Base-by-base conservation (phyloP, 345 rosid genomes). In the Gossypium australe region DNA sequence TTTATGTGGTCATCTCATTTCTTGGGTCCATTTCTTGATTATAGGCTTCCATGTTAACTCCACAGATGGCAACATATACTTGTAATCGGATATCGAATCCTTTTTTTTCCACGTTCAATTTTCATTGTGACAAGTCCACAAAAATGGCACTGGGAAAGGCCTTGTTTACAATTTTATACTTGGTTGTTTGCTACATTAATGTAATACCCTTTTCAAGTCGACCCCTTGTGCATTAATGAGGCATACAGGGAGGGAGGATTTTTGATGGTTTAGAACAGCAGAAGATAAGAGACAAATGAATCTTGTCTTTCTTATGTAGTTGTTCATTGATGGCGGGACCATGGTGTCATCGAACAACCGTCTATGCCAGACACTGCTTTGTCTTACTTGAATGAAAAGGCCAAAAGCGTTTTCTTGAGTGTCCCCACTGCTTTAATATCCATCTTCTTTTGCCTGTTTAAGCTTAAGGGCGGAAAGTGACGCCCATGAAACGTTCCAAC, bases 311-410 rank as follows among this genome's bases (percentile, higher is more conserved):
- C 56, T 51, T 71, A 0, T 64, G 77, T 68, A 89, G 98, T 94
- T 92, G 98, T 94, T 92, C 83, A 91, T 94, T 72, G 92, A 83
- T 22, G 97, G 97, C 34, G 95, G 94, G 77, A 90, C 92, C 48
- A 89, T 84, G 88, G 89, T 90, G 52, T 94, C 98, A 49, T 97
- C 98, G 10, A 94, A 48, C 17, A 48, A 12, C 98, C 0, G 92
- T 94, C 13, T 87, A 86, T 68, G 89, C 89, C 7, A 85, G 97
- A 81, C 90, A 97, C 68, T 48, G 92, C 97, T 86, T 85, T 91
- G 57, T 89, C 90, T 58, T 86, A 91, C 85, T 74, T 95, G 84
- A 88, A 58, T 12, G 91, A 89, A 44, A 86, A 86, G 97, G 82
- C 86, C 60, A 85, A 87, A 25, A 88, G 89, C 78, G 97, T 97